These are phyloP conservation scores for Mycena vitilis DNA, from an alignment of 768 basidiomycete species.

Conservation along the genomic window DNA sequence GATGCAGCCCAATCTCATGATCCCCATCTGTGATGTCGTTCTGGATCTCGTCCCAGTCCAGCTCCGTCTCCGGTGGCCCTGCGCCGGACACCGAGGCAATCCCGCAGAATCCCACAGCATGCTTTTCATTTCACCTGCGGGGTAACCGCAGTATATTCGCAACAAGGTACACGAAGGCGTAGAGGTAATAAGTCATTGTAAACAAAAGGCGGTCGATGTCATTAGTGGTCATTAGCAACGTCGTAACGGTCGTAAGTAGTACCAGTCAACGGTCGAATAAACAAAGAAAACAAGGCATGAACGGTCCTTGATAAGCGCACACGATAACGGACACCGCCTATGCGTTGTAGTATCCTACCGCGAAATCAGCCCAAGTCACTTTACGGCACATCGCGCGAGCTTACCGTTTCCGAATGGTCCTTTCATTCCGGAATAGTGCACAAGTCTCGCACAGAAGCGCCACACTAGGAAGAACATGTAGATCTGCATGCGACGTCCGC, in stretches of 20 bases:
- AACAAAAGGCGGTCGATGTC: constrained; percentile 38
- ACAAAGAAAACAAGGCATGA: constrained; percentile 42
- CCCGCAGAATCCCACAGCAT: constrained; percentile 33
- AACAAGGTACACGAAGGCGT: constrained; percentile 38
- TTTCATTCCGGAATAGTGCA: constrained; percentile 74
- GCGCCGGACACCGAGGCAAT: constrained; percentile 29
- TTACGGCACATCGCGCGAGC: constrained; percentile 41
- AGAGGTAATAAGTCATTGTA: constrained; percentile 43
- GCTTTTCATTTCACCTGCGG: constrained; percentile 33
- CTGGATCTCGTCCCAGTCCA: constrained; percentile 12
- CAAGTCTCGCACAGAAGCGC: constrained; percentile 78
- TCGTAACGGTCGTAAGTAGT: constrained; percentile 34
- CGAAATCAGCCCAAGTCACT: constrained; percentile 40
- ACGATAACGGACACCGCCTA: constrained; percentile 44
- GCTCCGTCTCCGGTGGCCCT: constrained; percentile 12
- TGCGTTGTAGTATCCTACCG: constrained; percentile 64
- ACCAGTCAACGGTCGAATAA: constrained; percentile 38
- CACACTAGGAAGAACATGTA: constrained; percentile 84
- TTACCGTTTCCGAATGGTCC: constrained; percentile 72
- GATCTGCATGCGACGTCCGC: constrained; percentile 52
- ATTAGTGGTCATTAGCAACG: constrained; percentile 45
- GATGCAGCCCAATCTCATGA: constrained; percentile 19
- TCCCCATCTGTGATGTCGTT: background rate
- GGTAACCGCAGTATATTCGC: constrained; percentile 30
- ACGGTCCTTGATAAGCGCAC: constrained; percentile 37